Evolutionary conservation across 225 moss, liverwort and hornwort genomes (phyloP).

Genomic region (Physcomitrellopsis africana): DNA sequence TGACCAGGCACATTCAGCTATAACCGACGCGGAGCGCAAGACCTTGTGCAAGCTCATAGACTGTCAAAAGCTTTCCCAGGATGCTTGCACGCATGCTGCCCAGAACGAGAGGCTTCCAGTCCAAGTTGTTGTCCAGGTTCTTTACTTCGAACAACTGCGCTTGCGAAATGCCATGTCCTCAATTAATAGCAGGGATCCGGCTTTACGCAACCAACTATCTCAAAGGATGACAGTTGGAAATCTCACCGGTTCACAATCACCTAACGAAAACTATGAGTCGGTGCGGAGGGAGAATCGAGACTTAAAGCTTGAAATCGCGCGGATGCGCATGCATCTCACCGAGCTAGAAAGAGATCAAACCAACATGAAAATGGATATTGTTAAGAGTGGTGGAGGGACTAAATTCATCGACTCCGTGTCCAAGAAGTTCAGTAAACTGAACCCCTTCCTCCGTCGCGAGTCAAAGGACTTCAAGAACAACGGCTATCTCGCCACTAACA

Average conservation of each 20-base stretch:
- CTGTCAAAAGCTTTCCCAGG: constrained; percentile 53
- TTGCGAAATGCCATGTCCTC: constrained; percentile 70
- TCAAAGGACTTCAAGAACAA: constrained; percentile 41
- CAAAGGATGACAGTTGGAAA: constrained; percentile 56
- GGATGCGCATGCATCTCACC: constrained; percentile 86
- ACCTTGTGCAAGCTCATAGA: constrained; percentile 46
- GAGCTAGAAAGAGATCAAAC: constrained; percentile 83
- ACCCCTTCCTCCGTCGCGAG: constrained; percentile 68
- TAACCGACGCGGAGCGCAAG: constrained; percentile 49
- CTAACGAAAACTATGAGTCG: constrained; percentile 76
- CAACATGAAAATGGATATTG: constrained; percentile 70
- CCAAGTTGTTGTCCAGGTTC: constrained; percentile 54
- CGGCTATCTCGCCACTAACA: constrained; percentile 7
- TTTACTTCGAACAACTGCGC: constrained; percentile 80
- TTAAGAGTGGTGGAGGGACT: constrained; percentile 57
- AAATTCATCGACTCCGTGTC: constrained; percentile 72
- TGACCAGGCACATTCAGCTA: constrained; percentile 49
- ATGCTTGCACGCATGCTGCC: constrained; percentile 53
- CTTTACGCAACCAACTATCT: constrained; percentile 44
- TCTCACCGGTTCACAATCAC: constrained; percentile 53
- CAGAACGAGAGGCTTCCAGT: constrained; percentile 56
- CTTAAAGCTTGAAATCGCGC: constrained; percentile 80
- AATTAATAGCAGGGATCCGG: constrained; percentile 31
- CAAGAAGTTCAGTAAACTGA: constrained; percentile 81
- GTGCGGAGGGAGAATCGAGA: constrained; percentile 86